phyloP scores from a whole-genome alignment of 169 alveolate genomes.

The Plasmodium ovale region DNA sequence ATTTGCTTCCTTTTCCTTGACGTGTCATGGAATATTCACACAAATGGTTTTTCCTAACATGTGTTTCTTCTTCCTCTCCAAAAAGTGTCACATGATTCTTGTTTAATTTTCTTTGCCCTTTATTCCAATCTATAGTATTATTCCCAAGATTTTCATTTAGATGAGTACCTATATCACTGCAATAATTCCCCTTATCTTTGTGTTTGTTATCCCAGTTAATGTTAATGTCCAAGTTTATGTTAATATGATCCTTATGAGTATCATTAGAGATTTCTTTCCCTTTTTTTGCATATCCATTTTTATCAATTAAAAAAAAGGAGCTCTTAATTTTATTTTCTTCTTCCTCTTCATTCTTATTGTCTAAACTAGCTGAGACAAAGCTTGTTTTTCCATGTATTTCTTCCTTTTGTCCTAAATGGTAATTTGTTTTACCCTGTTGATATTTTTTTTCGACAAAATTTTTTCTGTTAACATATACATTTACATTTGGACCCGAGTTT shows the following conservation, averaged over 20 bases:
- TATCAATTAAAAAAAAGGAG: not conserved
- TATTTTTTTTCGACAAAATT: not conserved
- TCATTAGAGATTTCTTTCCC: not conserved
- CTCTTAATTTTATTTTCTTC: not conserved
- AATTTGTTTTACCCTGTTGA: not conserved
- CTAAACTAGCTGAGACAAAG: not conserved
- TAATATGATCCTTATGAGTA: constrained; percentile 6
- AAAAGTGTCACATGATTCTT: too few species aligned
- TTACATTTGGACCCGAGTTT: not conserved
- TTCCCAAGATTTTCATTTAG: not conserved
- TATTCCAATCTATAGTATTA: not conserved
- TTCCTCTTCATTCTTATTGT: not conserved
- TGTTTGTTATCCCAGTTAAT: constrained; percentile 45
- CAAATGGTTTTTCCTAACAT: too few species aligned
- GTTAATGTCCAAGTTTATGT: constrained; percentile 47
- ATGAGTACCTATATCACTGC: not conserved
- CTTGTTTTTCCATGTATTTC: not conserved
- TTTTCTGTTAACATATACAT: not conserved
- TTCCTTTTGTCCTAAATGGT: not conserved
- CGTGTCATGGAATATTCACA: too few species aligned
- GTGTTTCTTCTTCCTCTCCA: too few species aligned
- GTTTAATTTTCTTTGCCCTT: not conserved
- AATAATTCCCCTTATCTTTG: not conserved
- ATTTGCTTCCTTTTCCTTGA: too few species aligned
- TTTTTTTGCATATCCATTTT: not conserved